Conservation (phyloP, 768 basidiomycete species). For the Lyophyllum decastes region DNA sequence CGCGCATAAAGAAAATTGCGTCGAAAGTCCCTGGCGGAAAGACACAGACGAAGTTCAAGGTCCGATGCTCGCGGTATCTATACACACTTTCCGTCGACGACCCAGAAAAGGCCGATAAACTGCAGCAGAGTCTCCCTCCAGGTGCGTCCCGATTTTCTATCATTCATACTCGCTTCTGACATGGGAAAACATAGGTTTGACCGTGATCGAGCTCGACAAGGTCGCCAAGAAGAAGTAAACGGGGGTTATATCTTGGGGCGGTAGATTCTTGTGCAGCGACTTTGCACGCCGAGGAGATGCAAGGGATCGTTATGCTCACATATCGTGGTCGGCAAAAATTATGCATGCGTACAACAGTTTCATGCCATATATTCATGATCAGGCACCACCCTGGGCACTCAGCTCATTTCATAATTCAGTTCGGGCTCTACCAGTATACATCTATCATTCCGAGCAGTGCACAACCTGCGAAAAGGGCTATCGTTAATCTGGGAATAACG, state of each 20-base stretch:
- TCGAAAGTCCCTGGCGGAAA: constrained; percentile 69
- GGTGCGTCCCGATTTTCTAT: constrained; percentile 61
- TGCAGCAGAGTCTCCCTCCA: constrained; percentile 92
- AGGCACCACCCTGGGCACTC: constrained; percentile 6
- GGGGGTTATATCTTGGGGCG: constrained; percentile 17
- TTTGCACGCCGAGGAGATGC: constrained; percentile 17
- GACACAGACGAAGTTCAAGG: constrained; percentile 95
- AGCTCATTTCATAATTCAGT: not conserved
- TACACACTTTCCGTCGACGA: constrained; percentile 98
- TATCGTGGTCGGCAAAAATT: constrained; percentile 30
- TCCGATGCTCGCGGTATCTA: constrained; percentile 93
- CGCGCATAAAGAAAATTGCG: constrained; percentile 95
- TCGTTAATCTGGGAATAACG: constrained; percentile 22
- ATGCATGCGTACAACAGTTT: constrained; percentile 31
- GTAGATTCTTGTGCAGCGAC: constrained; percentile 23
- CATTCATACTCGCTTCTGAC: not conserved
- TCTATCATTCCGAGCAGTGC: constrained; percentile 19
- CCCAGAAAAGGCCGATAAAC: constrained; percentile 98
- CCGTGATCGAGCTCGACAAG: constrained; percentile 71
- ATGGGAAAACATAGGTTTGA: constrained; percentile 52
- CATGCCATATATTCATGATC: constrained; percentile 21
- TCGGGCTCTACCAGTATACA: constrained; percentile 1
- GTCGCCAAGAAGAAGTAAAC: constrained; percentile 73
- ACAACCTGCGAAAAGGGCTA: constrained; percentile 20
- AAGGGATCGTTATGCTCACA: constrained; percentile 20